Evolutionary conservation across 2,329 filamentous ascomycete genomes (phyloP), one percentile per base, ranked within the genome.

Genomic region (Exophiala spinifera): DNA sequence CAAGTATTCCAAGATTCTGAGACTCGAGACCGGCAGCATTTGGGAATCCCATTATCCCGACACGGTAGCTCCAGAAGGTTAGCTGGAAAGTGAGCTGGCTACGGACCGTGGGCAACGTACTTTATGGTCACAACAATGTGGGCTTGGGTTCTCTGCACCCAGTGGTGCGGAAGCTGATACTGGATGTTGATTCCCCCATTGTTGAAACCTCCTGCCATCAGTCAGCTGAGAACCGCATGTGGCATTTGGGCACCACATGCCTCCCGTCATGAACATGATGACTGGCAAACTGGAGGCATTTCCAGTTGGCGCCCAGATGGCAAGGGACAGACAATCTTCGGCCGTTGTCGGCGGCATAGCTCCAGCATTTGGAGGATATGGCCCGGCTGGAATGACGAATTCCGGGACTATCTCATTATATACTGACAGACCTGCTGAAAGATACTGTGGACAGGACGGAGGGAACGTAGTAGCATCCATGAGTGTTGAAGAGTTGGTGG

Each of bases 1-100:
- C 80, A 4, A 75, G 69, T 3, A 82, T 65, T 1, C 78, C 80
- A 2, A 79, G 62, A 54, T 83, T 83, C 40, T 71, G 66, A 1
- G 51, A 59, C 40, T 57, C 17, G 59, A 46, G 64, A 5, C 64
- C 66, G 4, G 67, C 64, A 17, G 70, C 69, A 14, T 67, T 66
- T 0, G 70, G 67, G 55, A 73, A 75, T 4, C 73, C 73, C 51
- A 76, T 74, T 46, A 75, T 69, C 49, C 69, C 71, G 34, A 72
- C 20, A 2, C 72, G 68, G 56, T 72, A 73, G 59, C 75, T 76
- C 8, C 28, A 31, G 28, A 31, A 10, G 4, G 28, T 31, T 10
- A 31, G 28, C 28, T 10, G 6, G 7, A 11, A 31, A 7, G 11
- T 31, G 28, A 31, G 11, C 28, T 10, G 28, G 28, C 28, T 31